phyloP scores from a whole-genome alignment of 345 rosid species.

The Pugionium cornutum region DNA sequence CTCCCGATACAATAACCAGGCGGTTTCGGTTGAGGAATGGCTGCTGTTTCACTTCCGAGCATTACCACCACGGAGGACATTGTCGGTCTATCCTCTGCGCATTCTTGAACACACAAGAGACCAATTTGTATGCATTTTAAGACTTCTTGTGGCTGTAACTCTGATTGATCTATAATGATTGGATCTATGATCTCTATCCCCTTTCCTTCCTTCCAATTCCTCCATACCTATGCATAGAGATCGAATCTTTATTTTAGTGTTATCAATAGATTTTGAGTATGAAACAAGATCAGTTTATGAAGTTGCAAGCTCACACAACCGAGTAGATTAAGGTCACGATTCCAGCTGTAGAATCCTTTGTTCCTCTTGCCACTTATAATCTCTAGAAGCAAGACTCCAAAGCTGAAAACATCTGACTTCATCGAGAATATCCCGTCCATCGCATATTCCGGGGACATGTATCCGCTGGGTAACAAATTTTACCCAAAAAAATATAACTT shows the following conservation, averaged over 20 bases:
- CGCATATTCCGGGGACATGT: too few species aligned
- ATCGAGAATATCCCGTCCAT: too few species aligned
- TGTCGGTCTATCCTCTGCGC: not conserved
- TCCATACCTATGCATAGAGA: not conserved
- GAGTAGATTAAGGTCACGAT: slow-evolving; percentile 3
- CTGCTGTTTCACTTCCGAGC: not conserved
- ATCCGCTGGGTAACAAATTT: too few species aligned
- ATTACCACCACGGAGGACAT: not conserved
- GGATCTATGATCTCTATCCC: not conserved
- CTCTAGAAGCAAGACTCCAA: too few species aligned
- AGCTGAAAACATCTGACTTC: too few species aligned
- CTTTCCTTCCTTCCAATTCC: not conserved
- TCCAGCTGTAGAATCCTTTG: too few species aligned
- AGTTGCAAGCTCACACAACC: not conserved
- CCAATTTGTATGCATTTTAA: not conserved
- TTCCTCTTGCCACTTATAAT: too few species aligned
- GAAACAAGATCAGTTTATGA: not conserved
- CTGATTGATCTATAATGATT: not conserved
- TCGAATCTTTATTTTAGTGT: too few species aligned
- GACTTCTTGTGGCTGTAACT: not conserved
- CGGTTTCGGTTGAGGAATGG: not conserved
- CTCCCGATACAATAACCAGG: not conserved
- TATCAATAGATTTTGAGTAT: not conserved
- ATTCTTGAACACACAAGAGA: not conserved
- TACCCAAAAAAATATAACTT: too few species aligned